Evolutionary conservation across 208 protist species (phyloP).

Genomic region (Leishmania tarentolae): DNA sequence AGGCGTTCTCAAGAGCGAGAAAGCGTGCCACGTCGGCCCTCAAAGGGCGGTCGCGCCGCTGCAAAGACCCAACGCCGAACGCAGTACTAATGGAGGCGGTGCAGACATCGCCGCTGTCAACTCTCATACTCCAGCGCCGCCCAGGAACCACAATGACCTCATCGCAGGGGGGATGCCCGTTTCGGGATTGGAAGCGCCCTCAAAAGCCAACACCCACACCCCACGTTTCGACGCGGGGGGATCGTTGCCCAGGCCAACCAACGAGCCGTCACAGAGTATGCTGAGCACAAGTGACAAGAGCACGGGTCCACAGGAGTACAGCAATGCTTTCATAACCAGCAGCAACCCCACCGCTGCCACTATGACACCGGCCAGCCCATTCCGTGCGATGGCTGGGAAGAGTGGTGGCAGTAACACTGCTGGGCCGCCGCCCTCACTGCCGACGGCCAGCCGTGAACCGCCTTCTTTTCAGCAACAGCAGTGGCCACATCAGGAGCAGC

Average conservation of each 20-base stretch:
- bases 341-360: background rate
- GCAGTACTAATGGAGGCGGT: too few relatives aligned
- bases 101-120: background rate
- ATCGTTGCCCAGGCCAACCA: slow-evolving; percentile 14
- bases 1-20: background rate
- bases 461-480: slow-evolving; percentile 2
- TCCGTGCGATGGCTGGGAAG: background rate
- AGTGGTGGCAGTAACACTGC: background rate
- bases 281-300: background rate
- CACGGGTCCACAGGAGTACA: background rate
- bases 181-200: background rate
- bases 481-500: background rate
- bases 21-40: background rate
- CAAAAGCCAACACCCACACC: background rate
- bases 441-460: background rate
- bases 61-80: background rate
- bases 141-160: background rate
- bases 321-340: background rate
- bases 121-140: background rate
- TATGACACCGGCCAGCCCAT: background rate
- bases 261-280: background rate
- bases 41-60: background rate
- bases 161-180: slow-evolving; percentile 8
- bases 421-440: background rate
- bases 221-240: slow-evolving; percentile 17